Percentiles rank a stretch among this genome's conserved stretches.
These are phyloP conservation scores for Capsaspora owczarzaki DNA, from an alignment of 78 protist genomes.

Conservation along the genomic window DNA sequence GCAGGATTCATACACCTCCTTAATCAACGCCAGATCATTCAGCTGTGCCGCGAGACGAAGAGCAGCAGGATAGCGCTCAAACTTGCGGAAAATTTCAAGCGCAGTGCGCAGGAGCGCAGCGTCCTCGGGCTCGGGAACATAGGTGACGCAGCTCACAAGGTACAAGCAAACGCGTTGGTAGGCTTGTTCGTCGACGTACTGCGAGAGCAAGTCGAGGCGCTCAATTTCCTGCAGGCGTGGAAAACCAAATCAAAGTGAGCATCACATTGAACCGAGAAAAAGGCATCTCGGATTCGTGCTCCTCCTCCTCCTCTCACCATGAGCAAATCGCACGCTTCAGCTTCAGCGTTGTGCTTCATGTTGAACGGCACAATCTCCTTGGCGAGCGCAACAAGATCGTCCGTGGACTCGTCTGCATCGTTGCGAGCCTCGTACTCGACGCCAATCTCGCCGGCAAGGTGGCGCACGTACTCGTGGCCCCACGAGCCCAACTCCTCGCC, in stretches of 20 bases:
- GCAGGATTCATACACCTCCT: not conserved
- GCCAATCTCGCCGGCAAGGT: conserved; percentile 67
- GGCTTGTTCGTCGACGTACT: conserved; percentile 56
- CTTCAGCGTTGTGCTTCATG: conserved; percentile 84
- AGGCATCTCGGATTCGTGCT: too few relatives aligned
- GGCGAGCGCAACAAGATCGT: not conserved
- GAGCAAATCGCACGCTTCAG: conserved; percentile 92
- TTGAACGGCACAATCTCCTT: conserved; percentile 78
- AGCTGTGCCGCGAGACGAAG: conserved; percentile 40
- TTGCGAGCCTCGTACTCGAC: conserved; percentile 46
- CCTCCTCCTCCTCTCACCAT: conserved; percentile 49
- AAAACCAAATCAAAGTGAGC: not conserved
- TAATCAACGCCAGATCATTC: not conserved
- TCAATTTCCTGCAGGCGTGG: conserved; percentile 20
- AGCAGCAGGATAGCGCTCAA: not conserved
- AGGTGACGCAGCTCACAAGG: conserved; percentile 61
- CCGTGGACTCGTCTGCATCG: conserved; percentile 16
- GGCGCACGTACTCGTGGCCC: conserved; percentile 93
- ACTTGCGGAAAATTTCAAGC: conserved; percentile 26
- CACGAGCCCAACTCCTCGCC: conserved; percentile 65
- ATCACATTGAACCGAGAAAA: not conserved
- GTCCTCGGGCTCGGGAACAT: conserved; percentile 82
- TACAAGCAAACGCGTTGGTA: conserved; percentile 71
- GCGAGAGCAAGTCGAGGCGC: conserved; percentile 11
- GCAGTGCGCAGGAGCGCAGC: conserved; percentile 32